Evolutionary conservation across 2,329 filamentous ascomycete genomes (phyloP).

Genomic region (Septoria linicola): DNA sequence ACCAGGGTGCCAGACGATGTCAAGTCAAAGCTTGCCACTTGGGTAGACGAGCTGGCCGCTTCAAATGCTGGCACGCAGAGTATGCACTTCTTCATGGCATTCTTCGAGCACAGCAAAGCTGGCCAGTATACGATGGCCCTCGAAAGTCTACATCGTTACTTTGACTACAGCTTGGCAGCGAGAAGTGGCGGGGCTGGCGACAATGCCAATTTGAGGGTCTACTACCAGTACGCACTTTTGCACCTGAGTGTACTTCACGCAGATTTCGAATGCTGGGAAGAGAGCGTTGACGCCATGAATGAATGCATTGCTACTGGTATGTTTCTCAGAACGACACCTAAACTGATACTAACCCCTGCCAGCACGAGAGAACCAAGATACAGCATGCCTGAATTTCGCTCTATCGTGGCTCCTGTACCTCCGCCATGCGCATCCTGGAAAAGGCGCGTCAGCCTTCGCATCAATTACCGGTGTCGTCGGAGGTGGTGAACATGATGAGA

Average conservation of each 20-base stretch:
- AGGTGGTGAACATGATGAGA: constrained; percentile 66
- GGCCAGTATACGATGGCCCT: constrained; percentile 89
- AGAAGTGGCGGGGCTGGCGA: constrained; percentile 18
- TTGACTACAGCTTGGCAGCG: constrained; percentile 71
- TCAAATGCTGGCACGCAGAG: constrained; percentile 29
- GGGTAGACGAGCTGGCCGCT: constrained; percentile 31
- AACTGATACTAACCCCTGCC: constrained; percentile 11
- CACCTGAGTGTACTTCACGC: constrained; percentile 92
- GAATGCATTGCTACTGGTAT: constrained; percentile 80
- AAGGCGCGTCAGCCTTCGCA: constrained; percentile 22
- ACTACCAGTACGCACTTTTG: constrained; percentile 92
- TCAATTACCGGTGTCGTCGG: constrained; percentile 31
- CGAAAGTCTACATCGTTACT: constrained; percentile 89
- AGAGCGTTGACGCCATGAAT: constrained; percentile 90
- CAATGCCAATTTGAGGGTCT: constrained; percentile 45
- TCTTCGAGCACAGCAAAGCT: constrained; percentile 86
- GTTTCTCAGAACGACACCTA: not conserved
- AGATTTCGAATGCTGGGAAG: constrained; percentile 87
- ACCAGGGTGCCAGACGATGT: constrained; percentile 74
- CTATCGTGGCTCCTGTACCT: constrained; percentile 96
- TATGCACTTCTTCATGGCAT: constrained; percentile 47
- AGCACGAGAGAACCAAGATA: constrained; percentile 88
- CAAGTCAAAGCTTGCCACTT: constrained; percentile 62
- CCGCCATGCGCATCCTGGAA: constrained; percentile 73
- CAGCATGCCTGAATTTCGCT: constrained; percentile 88